Evolutionary conservation across 257 asterid genomes (phyloP), one percentile per base, ranked within the genome.

Genomic region (Capsicum rhomboideum): DNA sequence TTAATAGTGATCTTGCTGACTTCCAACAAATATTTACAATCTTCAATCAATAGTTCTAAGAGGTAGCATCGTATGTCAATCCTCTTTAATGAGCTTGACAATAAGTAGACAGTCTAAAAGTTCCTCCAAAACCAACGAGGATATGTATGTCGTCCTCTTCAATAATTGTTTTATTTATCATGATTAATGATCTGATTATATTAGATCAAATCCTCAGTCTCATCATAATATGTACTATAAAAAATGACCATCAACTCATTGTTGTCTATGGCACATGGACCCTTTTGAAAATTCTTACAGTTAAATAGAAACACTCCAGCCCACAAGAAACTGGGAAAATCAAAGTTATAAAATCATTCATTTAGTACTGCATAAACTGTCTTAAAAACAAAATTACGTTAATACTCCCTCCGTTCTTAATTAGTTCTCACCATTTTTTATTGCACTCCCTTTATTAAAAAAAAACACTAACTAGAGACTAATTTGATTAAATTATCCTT

Each of bases 281-380:
- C 34, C n/a, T 46, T 49, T 21, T 6, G 40, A 56, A 53, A 52
- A 1, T 26, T 8, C 10, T 26, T 42, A 67, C 79, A 49, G 78
- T 79, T 78, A 55, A 49, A 74, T 84, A 6, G 50, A 64, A 79
- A 28, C 75, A 84, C 72, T 21, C 31, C 85, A 83, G 29, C 79
- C 78, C 82, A 42, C 31, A 40, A 80, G 46, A 37, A 79, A 53
- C 4, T 7, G 59, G 82, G 40, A 11, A 58, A 21, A 11, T 11
- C 13, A 63, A 63, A 63, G 42, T 13, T 28, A 28, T 64, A 64
- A 28, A 72, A 49, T n/a, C 14, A 29, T 54, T 2, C 29, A 44
- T 54, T 46, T 26, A 44, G 21, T 49, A 8, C 7, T 0, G 21
- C 37, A 20, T 71, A 17, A 71, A 40, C 79, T 17, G 54, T 71